Percentiles rank a stretch among this genome's conserved stretches.
Evolutionary conservation across 23 red algal genomes (phyloP).

Genomic region (Gracilaria gracilis): DNA sequence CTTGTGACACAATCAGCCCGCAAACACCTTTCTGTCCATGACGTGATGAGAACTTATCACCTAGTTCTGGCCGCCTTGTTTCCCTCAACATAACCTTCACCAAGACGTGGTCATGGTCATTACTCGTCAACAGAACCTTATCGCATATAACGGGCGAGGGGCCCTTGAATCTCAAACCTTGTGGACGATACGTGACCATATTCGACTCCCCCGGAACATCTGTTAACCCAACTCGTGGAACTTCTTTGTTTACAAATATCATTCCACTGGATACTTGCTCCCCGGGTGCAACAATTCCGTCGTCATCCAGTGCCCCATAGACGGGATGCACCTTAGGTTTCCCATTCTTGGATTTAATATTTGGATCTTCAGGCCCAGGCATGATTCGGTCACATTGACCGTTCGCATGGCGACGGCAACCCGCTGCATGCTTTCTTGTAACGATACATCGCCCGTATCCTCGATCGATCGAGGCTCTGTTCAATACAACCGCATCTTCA

Average conservation of each 20-base stretch:
- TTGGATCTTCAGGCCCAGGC: conserved; percentile 34
- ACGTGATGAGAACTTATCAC: conserved; percentile 99
- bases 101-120: conserved; percentile 76
- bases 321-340: conserved; percentile 1
- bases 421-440: conserved; percentile 76
- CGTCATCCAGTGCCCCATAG: conserved; percentile 65
- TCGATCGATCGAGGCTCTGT: conserved; percentile 91
- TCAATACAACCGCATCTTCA: conserved; percentile 97
- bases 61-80: conserved; percentile 85
- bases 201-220: conserved; percentile 30
- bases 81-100: conserved; percentile 94
- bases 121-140: conserved; percentile 79
- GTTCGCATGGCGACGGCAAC: conserved; percentile 77
- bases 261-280: conserved; percentile 62
- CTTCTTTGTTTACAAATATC: conserved; percentile 90
- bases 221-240: conserved; percentile 33
- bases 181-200: conserved; percentile 44
- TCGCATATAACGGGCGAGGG: conserved; percentile 64
- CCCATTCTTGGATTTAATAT: neutral
- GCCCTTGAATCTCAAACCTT: conserved; percentile 72
- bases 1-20: conserved; percentile 82
- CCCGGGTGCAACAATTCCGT: conserved; percentile 84
- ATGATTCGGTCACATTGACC: conserved; percentile 70
- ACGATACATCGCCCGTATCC: conserved; percentile 96
- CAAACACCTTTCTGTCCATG: conserved; percentile 98